Base-by-base conservation (phyloP, 176 grass and related monocot genomes). In the Avena eriantha region DNA sequence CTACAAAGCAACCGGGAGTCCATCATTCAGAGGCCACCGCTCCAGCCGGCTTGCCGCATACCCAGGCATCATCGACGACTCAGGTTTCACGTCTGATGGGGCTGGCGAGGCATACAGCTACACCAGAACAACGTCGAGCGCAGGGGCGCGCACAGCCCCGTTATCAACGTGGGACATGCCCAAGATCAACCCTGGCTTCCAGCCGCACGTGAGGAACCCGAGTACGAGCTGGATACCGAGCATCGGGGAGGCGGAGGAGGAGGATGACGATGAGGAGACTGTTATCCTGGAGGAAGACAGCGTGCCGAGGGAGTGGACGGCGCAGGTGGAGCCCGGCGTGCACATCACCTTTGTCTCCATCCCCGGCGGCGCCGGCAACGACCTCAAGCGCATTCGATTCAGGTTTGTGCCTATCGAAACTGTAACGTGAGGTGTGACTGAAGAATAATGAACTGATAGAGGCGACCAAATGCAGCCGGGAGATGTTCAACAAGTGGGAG, bases 401-500 rank as follows among this genome's bases (percentile, higher is more conserved):
- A 99, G 94, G 97, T 96, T 60, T 11, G 55, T 63, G 15, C 18
- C 21, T 5, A 65, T 10, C 33, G 1, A 36, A 6, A 48, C 10
- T 8, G 45, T 50, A 0, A 11, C 2, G 4, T 21, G 69, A 18
- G 5, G 3, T 45, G 43, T 29, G 8, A 3, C 39, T 72, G 3
- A 21, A 11, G 4, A 70, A 5, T 64, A 65, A 57, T 48, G 65
- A 19, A 16, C 78, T 88, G 50, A 88, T 23, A 29, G 0, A 33
- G 46, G 4, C 50, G n/a, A 29, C 8, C 9, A 65, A 13, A 2
- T 69, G 57, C 72, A 99, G 94, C 87, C 92, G 94, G 56, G 94
- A 99, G 85, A 97, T 99, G 83, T 99, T 99, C 73, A 94, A 99
- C 87, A 99, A 99, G 83, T 99, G 97, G 97, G 94, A 97, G 85